phyloP scores from a whole-genome alignment of 2,329 filamentous ascomycete genomes.

The Hypoxylon sp. region DNA sequence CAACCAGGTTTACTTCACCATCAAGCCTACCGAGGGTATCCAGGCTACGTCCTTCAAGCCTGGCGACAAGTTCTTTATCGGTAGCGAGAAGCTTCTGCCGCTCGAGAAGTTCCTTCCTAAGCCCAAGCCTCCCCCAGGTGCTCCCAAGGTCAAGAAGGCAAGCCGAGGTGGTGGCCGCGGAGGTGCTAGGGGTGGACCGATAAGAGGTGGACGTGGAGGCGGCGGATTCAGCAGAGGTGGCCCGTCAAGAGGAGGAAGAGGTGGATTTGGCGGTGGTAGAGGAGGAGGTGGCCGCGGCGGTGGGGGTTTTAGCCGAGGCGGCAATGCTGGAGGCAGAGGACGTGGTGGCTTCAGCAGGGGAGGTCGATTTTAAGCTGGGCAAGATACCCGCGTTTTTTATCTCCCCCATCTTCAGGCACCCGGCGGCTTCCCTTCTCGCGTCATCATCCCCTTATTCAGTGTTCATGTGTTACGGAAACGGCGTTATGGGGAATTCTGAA shows the following conservation, averaged over 20 bases:
- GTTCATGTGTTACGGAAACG: conserved; percentile 47
- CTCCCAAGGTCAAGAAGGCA: conserved; percentile 74
- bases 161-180: conserved; percentile 73
- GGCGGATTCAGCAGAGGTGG: conserved; percentile 71
- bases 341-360: conserved; percentile 54
- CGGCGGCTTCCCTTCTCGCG: neutral
- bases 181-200: conserved; percentile 61
- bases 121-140: conserved; percentile 81
- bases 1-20: conserved; percentile 98
- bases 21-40: conserved; percentile 97
- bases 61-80: conserved; percentile 98
- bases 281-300: conserved; percentile 67
- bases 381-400: conserved; percentile 30
- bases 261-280: conserved; percentile 61
- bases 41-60: conserved; percentile 94
- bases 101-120: conserved; percentile 97
- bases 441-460: conserved; percentile 19
- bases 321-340: conserved; percentile 54
- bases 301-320: conserved; percentile 58
- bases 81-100: conserved; percentile 92
- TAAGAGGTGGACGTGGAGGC: conserved; percentile 50
- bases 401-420: conserved; percentile 4
- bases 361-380: conserved; percentile 40
- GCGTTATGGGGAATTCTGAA: conserved; percentile 47
- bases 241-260: conserved; percentile 57